A percentile compares a stretch with the other conserved stretches of the same genome.
Evolutionary conservation across 768 basidiomycete genomes (phyloP).

Genomic region (Boletellus ananiceps): DNA sequence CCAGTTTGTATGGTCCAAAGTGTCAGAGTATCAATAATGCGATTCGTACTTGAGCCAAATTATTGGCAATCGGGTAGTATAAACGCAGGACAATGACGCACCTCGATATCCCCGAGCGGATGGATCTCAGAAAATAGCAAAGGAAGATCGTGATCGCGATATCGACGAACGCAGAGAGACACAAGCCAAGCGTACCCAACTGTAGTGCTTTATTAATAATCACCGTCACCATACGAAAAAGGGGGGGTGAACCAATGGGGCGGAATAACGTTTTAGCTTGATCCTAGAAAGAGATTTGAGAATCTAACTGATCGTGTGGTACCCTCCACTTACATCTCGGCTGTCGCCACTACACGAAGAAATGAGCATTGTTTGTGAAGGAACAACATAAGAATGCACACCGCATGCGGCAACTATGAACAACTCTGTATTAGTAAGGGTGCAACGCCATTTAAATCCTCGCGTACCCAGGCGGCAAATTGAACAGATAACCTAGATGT

Average conservation of each 20-base stretch:
- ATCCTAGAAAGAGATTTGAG: constrained; percentile 10
- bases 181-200: constrained; percentile 44
- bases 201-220: constrained; percentile 14
- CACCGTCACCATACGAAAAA: neutral
- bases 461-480: constrained; percentile 19
- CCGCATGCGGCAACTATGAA: constrained; percentile 18
- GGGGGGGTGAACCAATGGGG: constrained; percentile 9
- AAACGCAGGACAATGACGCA: constrained; percentile 9
- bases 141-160: constrained; percentile 42
- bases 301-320: neutral
- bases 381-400: neutral
- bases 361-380: neutral
- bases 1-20: constrained; percentile 23
- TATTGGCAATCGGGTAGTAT: neutral
- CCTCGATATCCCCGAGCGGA: constrained; percentile 35
- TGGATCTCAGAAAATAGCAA: constrained; percentile 38
- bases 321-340: constrained; percentile 15
- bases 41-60: constrained; percentile 13
- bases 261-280: constrained; percentile 3
- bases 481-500: constrained; percentile 12
- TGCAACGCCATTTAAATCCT: neutral
- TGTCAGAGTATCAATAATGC: constrained; percentile 18
- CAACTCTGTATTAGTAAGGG: neutral
- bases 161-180: constrained; percentile 43
- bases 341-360: constrained; percentile 14